These are phyloP conservation scores for Paramecium biaurelia DNA, from an alignment of 73 alveolate genomes.

Conservation along the genomic window DNA sequence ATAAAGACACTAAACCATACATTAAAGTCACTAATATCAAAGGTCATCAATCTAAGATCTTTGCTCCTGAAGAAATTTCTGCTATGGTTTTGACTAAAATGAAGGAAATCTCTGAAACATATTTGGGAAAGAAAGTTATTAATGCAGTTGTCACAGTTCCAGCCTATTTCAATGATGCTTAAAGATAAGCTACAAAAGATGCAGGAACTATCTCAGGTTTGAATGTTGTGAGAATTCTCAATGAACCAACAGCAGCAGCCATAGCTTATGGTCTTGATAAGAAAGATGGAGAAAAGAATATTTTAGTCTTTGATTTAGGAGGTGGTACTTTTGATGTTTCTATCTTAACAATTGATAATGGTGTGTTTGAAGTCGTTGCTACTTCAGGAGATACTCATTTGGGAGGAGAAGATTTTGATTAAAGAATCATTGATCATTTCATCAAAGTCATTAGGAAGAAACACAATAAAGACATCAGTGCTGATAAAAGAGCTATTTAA, in stretches of 20 bases:
- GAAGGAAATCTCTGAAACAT: conserved; percentile 91
- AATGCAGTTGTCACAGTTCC: conserved; percentile 99
- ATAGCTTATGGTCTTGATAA: conserved; percentile 98
- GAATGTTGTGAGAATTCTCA: conserved; percentile 94
- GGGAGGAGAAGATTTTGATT: conserved; percentile 99
- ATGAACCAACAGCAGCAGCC: conserved; percentile 99
- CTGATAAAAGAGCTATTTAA: conserved; percentile 91
- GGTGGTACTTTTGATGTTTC: conserved; percentile 99
- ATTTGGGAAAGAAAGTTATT: conserved; percentile 91
- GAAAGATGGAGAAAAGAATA: conserved; percentile 90
- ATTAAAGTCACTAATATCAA: conserved; percentile 72
- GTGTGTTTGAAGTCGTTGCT: conserved; percentile 97
- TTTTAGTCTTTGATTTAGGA: conserved; percentile 93
- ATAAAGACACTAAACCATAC: conserved; percentile 94
- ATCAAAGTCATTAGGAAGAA: conserved; percentile 92
- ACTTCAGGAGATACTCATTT: conserved; percentile 99
- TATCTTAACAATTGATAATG: conserved; percentile 94
- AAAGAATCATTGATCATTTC: conserved; percentile 93
- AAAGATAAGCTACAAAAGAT: conserved; percentile 98
- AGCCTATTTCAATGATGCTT: conserved; percentile 95
- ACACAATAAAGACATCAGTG: conserved; percentile 82
- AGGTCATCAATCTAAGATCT: conserved; percentile 80
- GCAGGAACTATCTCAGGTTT: conserved; percentile 99
- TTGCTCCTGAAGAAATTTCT: conserved; percentile 94
- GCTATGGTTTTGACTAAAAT: conserved; percentile 87